phyloP scores from a whole-genome alignment of 108 stramenopile genomes.

The Fistulifera solaris region DNA sequence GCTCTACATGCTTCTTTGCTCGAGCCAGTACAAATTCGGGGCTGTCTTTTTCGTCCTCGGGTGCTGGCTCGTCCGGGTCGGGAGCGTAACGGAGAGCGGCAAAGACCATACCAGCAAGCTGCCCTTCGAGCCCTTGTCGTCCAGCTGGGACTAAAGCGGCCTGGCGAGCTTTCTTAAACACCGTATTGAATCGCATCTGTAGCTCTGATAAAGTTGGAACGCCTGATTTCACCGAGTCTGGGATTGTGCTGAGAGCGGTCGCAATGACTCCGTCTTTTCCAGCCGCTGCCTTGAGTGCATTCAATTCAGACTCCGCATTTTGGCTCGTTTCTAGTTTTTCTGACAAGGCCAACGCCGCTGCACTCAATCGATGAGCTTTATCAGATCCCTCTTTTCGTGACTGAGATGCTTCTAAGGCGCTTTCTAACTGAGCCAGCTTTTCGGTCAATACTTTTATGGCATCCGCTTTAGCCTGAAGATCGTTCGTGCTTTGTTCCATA shows the following conservation, averaged over 20 bases:
- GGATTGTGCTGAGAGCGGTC: slow-evolving; percentile 43
- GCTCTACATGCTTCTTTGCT: slow-evolving; percentile 53
- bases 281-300: slow-evolving; percentile 48
- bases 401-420: slow-evolving; percentile 38
- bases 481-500: slow-evolving; percentile 31
- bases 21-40: slow-evolving; percentile 60
- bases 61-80: slow-evolving; percentile 45
- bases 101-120: slow-evolving; percentile 69
- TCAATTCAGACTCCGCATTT: slow-evolving; percentile 48
- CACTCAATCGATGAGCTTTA: slow-evolving; percentile 60
- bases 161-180: slow-evolving; percentile 44
- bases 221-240: slow-evolving; percentile 34
- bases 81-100: slow-evolving; percentile 56
- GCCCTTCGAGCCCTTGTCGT: slow-evolving; percentile 53
- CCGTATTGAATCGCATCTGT: slow-evolving; percentile 59
- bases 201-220: slow-evolving; percentile 63
- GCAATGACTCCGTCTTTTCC: slow-evolving; percentile 48
- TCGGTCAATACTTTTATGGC: slow-evolving; percentile 37
- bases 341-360: slow-evolving; percentile 66
- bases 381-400: slow-evolving; percentile 49
- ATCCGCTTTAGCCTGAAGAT: slow-evolving; percentile 42
- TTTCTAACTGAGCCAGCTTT: slow-evolving; percentile 44
- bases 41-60: slow-evolving; percentile 43
- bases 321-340: slow-evolving; percentile 51
- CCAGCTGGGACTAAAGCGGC: slow-evolving; percentile 73